Percentiles rank a stretch among this genome's conserved stretches.
phyloP scores from a whole-genome alignment of 805 yeast genomes.

The Jamesozyma hellenica region DNA sequence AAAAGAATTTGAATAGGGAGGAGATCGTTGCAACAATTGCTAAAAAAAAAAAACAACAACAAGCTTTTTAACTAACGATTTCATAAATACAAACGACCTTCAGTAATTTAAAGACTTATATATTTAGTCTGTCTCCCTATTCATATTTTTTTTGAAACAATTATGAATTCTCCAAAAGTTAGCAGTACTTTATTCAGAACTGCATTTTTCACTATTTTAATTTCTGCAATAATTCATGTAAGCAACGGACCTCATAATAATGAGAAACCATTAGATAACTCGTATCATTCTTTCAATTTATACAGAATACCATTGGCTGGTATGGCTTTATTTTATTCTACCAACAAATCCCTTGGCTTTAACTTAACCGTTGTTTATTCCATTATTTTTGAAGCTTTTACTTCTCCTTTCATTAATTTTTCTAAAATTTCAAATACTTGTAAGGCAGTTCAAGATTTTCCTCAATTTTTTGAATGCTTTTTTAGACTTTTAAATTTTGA shows the following conservation, averaged over 20 bases:
- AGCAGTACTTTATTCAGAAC: neutral
- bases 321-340: constrained; percentile 1
- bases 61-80: too few relatives aligned
- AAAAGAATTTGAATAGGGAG: too few relatives aligned
- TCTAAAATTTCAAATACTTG: neutral
- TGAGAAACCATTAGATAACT: neutral
- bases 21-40: too few relatives aligned
- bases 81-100: too few relatives aligned
- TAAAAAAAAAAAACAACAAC: too few relatives aligned
- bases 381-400: neutral
- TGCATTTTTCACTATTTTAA: neutral
- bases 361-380: constrained; percentile 1
- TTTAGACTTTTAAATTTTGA: neutral
- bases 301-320: constrained; percentile 2
- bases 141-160: too few relatives aligned
- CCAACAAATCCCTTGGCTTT: neutral
- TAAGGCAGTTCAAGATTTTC: neutral
- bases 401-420: neutral
- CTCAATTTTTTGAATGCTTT: neutral
- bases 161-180: neutral
- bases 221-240: neutral
- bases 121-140: too few relatives aligned
- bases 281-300: neutral
- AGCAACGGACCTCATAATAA: neutral
- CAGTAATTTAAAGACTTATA: too few relatives aligned